Base-by-base conservation (phyloP, 305 asterid genomes). In the Solanum hybrid region DNA sequence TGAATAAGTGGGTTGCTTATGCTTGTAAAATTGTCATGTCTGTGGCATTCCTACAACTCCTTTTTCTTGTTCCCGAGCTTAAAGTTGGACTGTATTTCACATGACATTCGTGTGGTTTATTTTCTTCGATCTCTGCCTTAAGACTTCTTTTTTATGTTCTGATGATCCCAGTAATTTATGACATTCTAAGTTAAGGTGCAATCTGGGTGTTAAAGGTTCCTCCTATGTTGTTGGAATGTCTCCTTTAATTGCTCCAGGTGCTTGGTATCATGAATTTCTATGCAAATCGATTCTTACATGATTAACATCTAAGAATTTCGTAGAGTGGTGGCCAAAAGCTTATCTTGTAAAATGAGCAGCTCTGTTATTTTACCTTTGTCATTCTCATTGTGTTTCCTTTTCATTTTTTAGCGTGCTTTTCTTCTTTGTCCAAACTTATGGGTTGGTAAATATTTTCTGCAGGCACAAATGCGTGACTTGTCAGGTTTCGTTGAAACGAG, bases 381-480 rank as follows among this genome's bases (percentile, higher is more conserved):
- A 31, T 22, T 72, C 29, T 31, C 68, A 51, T 57, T 57, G n/a
- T 89, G 34, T 82, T 89, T 22, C 70, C 20, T 79, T 78, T 79
- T 61, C 79, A 24, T 51, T 88, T 78, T 73, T 20, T 79, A 26
- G 75, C 27, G 9, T 79, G 45, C 20, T 89, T 88, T 73, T 87
- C 89, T 87, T 75, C 72, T 88, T 39, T 41, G 73, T 88, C 85
- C 77, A 39, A 36, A 29, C 85, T 37, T 57, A 86, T 36, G 70
- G 70, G 83, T 45, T 27, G 84, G 79, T n/a, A 77, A 26, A 32
- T 68, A 45, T 88, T 65, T 22, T 68, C 89, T 85, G 31, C 95
- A 97, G 99, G 99, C 99, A 77, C 99, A 97, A 93, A 97, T 97
- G 98, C 98, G 98, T 83, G 99, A 97, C 95, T 92, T 97, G 94